Evolutionary conservation across 176 grass and related monocot species (phyloP).

Genomic region (Typha latifolia): DNA sequence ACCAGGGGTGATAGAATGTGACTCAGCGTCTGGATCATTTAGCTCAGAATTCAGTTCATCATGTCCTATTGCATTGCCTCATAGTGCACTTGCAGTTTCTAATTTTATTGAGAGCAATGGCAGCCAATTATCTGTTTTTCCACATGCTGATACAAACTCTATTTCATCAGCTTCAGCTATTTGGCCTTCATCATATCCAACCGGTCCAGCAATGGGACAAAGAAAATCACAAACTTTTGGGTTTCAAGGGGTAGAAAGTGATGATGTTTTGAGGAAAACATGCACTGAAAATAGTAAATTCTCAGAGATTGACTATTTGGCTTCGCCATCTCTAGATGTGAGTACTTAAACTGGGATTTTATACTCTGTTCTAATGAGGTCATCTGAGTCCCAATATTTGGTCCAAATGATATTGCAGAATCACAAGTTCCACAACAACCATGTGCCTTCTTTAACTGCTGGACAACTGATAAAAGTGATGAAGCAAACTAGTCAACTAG

Average conservation of each 20-base stretch:
- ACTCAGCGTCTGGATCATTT: background rate
- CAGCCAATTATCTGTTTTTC: slow-evolving; percentile 5
- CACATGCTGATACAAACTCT: slow-evolving; percentile 10
- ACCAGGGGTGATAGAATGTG: background rate
- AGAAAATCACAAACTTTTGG: slow-evolving; percentile 1
- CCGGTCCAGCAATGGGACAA: background rate
- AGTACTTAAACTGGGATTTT: background rate
- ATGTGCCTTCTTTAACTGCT: slow-evolving; percentile 5
- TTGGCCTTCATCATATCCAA: slow-evolving; percentile 3
- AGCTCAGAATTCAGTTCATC: background rate
- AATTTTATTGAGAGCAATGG: slow-evolving; percentile 13
- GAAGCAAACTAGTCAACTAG: background rate
- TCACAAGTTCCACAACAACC: background rate
- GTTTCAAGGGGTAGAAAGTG: slow-evolving; percentile 11
- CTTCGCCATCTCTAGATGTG: background rate
- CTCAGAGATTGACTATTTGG: background rate
- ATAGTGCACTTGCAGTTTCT: background rate
- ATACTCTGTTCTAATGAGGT: background rate
- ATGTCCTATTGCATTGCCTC: background rate
- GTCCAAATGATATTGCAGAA: background rate
- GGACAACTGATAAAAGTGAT: background rate
- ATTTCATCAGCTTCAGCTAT: slow-evolving; percentile 5
- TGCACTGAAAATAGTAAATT: background rate
- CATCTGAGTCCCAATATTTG: background rate
- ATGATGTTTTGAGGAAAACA: slow-evolving; percentile 9